Conservation (phyloP, 1,284 basidiomycete species). For the Somion occarium region DNA sequence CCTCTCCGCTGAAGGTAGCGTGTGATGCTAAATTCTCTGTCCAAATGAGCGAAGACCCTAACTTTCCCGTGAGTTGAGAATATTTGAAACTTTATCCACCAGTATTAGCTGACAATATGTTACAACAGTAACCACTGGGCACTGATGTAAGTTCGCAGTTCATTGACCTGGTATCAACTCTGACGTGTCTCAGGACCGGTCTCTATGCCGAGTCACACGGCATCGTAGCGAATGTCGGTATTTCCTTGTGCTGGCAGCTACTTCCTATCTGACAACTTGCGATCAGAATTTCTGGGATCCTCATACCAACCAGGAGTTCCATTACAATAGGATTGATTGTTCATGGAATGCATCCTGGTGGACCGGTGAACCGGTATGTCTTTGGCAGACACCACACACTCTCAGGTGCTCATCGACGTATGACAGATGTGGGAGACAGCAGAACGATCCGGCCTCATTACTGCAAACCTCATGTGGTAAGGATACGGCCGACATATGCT, state of each 20-base stretch:
- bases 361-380: constrained; percentile 79
- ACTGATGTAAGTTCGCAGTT: constrained; percentile 49
- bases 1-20: background rate
- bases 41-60: constrained; percentile 52
- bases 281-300: constrained; percentile 85
- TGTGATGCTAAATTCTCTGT: background rate
- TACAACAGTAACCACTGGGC: constrained; percentile 77
- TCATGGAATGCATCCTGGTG: constrained; percentile 77
- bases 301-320: constrained; percentile 51
- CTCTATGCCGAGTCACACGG: constrained; percentile 86
- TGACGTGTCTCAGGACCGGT: constrained; percentile 73
- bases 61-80: constrained; percentile 75
- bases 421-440: constrained; percentile 86
- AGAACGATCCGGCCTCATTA: constrained; percentile 64
- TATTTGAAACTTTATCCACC: background rate
- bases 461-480: constrained; percentile 89
- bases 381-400: background rate
- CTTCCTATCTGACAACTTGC: constrained; percentile 2
- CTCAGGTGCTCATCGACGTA: background rate
- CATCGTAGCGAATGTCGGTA: constrained; percentile 79
- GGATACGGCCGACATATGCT: constrained; percentile 21
- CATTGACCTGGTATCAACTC: background rate
- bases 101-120: background rate
- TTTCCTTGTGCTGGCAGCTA: background rate
- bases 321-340: constrained; percentile 59